phyloP scores from a whole-genome alignment of 1,139 yeast species.

The Geotrichum candidum region DNA sequence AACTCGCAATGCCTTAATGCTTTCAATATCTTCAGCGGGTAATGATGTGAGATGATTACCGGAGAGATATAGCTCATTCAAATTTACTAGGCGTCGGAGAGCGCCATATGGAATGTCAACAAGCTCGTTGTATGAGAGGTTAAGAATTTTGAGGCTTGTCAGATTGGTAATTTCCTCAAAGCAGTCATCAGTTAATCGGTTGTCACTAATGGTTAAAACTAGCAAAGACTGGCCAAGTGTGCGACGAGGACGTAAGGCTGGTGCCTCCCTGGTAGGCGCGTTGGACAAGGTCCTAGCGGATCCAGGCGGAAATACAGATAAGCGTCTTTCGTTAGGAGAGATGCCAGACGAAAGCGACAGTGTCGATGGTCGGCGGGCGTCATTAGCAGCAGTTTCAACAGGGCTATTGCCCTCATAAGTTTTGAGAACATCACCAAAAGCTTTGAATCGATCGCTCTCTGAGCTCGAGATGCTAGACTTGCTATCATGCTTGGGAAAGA shows the following conservation, averaged over 20 bases:
- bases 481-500: slow-evolving; percentile 47
- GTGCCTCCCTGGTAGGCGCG: neutral
- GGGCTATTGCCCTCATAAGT: neutral
- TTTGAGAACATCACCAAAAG: slow-evolving; percentile 8
- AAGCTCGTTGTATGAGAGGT: slow-evolving; percentile 77
- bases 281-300: neutral
- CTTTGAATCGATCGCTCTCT: slow-evolving; percentile 11
- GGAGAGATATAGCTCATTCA: slow-evolving; percentile 66
- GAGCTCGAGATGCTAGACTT: slow-evolving; percentile 12
- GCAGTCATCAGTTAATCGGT: slow-evolving; percentile 71
- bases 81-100: slow-evolving; percentile 48
- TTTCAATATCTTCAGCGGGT: slow-evolving; percentile 80
- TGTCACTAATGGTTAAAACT: slow-evolving; percentile 68
- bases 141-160: slow-evolving; percentile 54
- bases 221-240: slow-evolving; percentile 41
- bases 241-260: slow-evolving; percentile 10
- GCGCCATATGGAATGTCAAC: slow-evolving; percentile 76
- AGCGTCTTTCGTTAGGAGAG: slow-evolving; percentile 4
- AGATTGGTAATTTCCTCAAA: slow-evolving; percentile 64
- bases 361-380: slow-evolving; percentile 21
- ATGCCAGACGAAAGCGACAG: slow-evolving; percentile 22
- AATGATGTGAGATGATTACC: slow-evolving; percentile 76
- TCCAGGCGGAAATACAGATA: slow-evolving; percentile 4
- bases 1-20: slow-evolving; percentile 51
- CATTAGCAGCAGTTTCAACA: slow-evolving; percentile 1